These are phyloP conservation scores for Suillus subalutaceus DNA, from an alignment of 768 basidiomycete genomes.

Conservation along the genomic window DNA sequence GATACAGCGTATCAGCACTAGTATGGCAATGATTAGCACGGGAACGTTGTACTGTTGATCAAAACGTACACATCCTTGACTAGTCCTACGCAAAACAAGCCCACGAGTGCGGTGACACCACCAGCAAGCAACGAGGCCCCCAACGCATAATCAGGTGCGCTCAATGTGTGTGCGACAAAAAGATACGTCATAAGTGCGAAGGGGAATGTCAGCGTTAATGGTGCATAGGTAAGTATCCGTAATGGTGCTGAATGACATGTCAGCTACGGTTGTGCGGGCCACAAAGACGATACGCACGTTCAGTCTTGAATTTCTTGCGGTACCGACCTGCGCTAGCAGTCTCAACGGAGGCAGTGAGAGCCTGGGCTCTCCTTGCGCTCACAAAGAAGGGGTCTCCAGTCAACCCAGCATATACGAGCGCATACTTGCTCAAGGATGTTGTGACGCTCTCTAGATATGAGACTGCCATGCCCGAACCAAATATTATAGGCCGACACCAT, in stretches of 20 bases:
- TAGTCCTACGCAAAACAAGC: conserved; percentile 80
- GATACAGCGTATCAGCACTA: conserved; percentile 66
- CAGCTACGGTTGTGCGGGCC: conserved; percentile 3
- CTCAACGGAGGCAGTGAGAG: conserved; percentile 59
- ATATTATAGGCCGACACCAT: conserved; percentile 43
- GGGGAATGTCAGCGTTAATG: conserved; percentile 79
- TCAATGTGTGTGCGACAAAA: conserved; percentile 82
- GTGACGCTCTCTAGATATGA: conserved; percentile 47
- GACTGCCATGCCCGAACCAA: conserved; percentile 41
- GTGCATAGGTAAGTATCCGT: conserved; percentile 69
- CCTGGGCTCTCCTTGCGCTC: conserved; percentile 57
- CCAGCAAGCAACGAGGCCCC: conserved; percentile 78
- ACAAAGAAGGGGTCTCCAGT: conserved; percentile 73
- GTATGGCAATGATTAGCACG: conserved; percentile 2
- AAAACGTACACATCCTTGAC: conserved; percentile 70
- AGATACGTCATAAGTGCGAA: conserved; percentile 84
- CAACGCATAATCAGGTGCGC: conserved; percentile 71
- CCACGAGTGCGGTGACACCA: conserved; percentile 78
- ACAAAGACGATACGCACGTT: conserved; percentile 48
- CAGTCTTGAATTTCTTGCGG: conserved; percentile 52
- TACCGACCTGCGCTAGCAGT: conserved; percentile 42
- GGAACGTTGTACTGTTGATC: not conserved
- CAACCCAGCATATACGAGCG: conserved; percentile 73
- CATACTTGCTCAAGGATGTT: conserved; percentile 63
- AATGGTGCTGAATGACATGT: conserved; percentile 50